Evolutionary conservation across 2,329 filamentous ascomycete genomes (phyloP), one percentile per base, ranked within the genome.

Genomic region (Aureobasidium leucospermi): DNA sequence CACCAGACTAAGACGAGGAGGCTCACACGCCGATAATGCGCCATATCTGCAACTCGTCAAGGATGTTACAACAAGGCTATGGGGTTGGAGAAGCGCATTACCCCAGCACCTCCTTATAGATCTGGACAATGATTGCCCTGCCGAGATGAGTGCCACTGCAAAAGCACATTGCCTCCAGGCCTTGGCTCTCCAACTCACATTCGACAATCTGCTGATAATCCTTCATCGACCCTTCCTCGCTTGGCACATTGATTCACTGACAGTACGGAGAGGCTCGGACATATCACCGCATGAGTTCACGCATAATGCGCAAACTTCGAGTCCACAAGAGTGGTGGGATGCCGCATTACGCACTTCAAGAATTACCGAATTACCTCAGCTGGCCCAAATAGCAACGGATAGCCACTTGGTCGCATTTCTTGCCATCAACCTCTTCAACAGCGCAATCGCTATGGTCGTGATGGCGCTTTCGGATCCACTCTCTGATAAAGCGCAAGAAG

Each of bases 401-500:
- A 76, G 71, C n/a, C 75, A 78, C 61, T 67, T 76, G 5, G 73
- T 75, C 6, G 72, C 75, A 6, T 78, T 77, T 59, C 65, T 78
- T 16, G 76, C 73, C 2, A 76, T 78, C 62, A 77, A 78, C 58
- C 61, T 78, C 10, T 78, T 77, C 67, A 76, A 76, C 49, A 73
- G 75, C 1, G 73, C 75, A 6, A 72, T 78, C 29, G 75, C 78
- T 11, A 67, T 78, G 55, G 71, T 74, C 28, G 69, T 77, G 1
- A 67, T 74, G 41, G 74, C 76, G 1, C 66, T 78, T 2, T 74
- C 74, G 1, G 71, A 77, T 32, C 73, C 74, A 0, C 69, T 78
- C 1, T 75, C 74, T 0, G 71, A 76, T 51, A 66, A 68, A 31
- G 75, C 76, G 1, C 76, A 78, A 61, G 70, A 72, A 45, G 70